A percentile compares a stretch with the other conserved stretches of the same genome.
Conservation (phyloP, 257 asterid species). For the Coffea eugenioides region DNA sequence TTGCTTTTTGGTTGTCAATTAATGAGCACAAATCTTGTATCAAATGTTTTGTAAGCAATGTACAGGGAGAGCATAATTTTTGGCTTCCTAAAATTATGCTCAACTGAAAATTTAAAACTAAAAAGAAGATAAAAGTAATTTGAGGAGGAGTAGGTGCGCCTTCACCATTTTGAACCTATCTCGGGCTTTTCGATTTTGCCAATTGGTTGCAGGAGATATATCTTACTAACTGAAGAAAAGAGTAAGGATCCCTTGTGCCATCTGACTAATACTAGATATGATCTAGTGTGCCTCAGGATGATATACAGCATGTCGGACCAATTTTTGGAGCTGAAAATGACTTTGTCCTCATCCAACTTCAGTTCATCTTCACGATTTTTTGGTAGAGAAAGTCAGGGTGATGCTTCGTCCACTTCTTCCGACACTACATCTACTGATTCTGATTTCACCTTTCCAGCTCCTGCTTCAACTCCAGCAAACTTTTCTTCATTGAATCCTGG, state of each 20-base stretch:
- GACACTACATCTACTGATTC: conserved; percentile 77
- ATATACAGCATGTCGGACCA: conserved; percentile 97
- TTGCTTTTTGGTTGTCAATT: neutral
- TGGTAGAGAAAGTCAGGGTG: conserved; percentile 61
- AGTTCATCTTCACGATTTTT: conserved; percentile 61
- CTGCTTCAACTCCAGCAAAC: conserved; percentile 64
- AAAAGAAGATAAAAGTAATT: neutral
- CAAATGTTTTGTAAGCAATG: neutral
- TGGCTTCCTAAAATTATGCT: neutral
- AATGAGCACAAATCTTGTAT: neutral
- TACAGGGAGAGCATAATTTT: neutral
- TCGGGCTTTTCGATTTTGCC: conserved; percentile 13
- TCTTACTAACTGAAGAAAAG: conserved; percentile 16
- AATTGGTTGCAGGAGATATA: conserved; percentile 30
- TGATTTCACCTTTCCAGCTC: conserved; percentile 91
- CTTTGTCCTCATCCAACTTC: conserved; percentile 66
- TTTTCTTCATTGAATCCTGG: conserved; percentile 62
- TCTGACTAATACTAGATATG: conserved; percentile 59
- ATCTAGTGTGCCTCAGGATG: conserved; percentile 99
- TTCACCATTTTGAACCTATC: conserved; percentile 10
- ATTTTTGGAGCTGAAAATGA: conserved; percentile 95
- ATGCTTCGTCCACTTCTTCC: conserved; percentile 66
- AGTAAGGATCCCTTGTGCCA: conserved; percentile 26
- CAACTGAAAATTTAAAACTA: neutral
- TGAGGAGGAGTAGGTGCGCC: conserved; percentile 3